phyloP scores from a whole-genome alignment of 352 stramenopile genomes.

The Phytophthora megakarya region DNA sequence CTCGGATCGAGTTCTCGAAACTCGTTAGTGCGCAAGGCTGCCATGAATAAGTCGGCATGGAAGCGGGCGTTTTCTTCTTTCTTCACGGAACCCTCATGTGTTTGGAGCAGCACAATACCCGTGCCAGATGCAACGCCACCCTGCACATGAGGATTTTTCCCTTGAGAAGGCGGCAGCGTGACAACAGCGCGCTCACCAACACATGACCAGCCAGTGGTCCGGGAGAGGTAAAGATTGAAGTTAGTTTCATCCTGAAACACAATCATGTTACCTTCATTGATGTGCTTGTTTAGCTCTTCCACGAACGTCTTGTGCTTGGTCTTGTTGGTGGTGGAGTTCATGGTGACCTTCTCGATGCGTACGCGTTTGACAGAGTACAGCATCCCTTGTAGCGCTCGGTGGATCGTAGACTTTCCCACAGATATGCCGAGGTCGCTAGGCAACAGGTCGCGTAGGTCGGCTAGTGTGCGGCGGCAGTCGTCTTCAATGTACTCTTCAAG shows the following conservation, averaged over 20 bases:
- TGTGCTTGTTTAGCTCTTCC: slow-evolving; percentile 4
- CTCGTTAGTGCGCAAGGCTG: too few species aligned
- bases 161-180: slow-evolving; percentile 13
- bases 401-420: slow-evolving; percentile 11
- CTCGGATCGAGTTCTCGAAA: too few species aligned
- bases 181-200: slow-evolving; percentile 16
- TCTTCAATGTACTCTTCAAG: slow-evolving; percentile 26
- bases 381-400: slow-evolving; percentile 27
- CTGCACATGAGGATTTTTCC: slow-evolving; percentile 25
- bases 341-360: slow-evolving; percentile 28
- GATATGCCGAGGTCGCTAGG: slow-evolving; percentile 6
- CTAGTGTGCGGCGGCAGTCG: slow-evolving; percentile 14
- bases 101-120: too few species aligned
- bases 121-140: slow-evolving; percentile 10
- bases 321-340: slow-evolving; percentile 32
- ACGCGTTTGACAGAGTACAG: slow-evolving; percentile 26
- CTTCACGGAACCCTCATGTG: too few species aligned
- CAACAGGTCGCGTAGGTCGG: slow-evolving; percentile 4
- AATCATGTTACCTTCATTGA: slow-evolving; percentile 28
- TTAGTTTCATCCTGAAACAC: slow-evolving; percentile 31
- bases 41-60: too few species aligned
- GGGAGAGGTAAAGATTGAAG: slow-evolving; percentile 37
- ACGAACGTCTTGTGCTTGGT: slow-evolving; percentile 23
- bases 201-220: slow-evolving; percentile 11
- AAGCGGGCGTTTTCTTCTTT: too few species aligned